Percentiles rank a stretch among this genome's conserved stretches.
Evolutionary conservation across 2,329 filamentous ascomycete species (phyloP).

Genomic region (Coniochaeta sp.): DNA sequence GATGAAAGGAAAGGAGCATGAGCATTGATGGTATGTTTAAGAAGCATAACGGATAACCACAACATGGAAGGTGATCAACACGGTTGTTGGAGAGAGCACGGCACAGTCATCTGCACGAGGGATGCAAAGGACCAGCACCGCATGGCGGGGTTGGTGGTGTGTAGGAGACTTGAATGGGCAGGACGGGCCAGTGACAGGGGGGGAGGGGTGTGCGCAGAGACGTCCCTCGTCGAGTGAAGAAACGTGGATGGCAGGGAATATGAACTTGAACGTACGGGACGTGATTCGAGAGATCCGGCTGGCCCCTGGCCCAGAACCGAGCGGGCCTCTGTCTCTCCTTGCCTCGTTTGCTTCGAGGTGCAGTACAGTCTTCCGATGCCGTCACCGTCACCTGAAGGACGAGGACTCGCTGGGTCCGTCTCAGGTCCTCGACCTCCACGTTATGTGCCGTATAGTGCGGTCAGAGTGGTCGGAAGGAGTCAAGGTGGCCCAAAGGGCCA

Average conservation of each 20-base stretch:
- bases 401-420: not conserved
- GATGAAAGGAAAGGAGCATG: slow-evolving; percentile 24
- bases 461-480: slow-evolving; percentile 21
- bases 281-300: slow-evolving; percentile 1
- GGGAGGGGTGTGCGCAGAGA: not conserved
- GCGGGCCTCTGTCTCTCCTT: not conserved
- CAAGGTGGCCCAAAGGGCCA: slow-evolving; percentile 28
- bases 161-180: not conserved
- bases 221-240: not conserved
- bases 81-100: slow-evolving; percentile 23
- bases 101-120: slow-evolving; percentile 26
- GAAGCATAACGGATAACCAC: slow-evolving; percentile 28
- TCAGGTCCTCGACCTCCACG: slow-evolving; percentile 5
- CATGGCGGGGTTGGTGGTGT: slow-evolving; percentile 28
- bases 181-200: not conserved
- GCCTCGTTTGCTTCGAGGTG: not conserved
- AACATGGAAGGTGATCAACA: slow-evolving; percentile 29
- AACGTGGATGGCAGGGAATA: slow-evolving; percentile 2
- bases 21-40: slow-evolving; percentile 28
- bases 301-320: slow-evolving; percentile 1
- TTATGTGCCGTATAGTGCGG: slow-evolving; percentile 23
- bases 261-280: not conserved
- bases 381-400: not conserved
- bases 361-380: not conserved
- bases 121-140: slow-evolving; percentile 19